Evolutionary conservation across 805 yeast species (phyloP), one percentile per base, ranked within the genome.

Genomic region (Candida morakotiae): DNA sequence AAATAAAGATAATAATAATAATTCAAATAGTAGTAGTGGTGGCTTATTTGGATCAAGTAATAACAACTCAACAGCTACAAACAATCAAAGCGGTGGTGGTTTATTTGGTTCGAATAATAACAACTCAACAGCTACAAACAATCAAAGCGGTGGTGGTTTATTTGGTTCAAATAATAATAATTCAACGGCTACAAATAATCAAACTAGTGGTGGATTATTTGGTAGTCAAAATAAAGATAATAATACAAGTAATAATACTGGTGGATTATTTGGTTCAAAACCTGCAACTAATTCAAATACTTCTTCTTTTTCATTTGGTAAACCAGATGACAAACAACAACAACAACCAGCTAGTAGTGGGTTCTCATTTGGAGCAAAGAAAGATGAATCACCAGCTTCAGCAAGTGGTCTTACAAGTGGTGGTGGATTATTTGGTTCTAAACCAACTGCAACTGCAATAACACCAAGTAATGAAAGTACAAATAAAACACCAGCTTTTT

Each of bases 31-130:
- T 29, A 7, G 30, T 18, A 8, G 29, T 5, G 16, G 45, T 4
- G 16, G 6, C 8, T 8, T 22, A 29, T 33, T 30, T 27, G 34
- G 31, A 16, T 35, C 28, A 31, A 50, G 52, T 19, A 35, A 49
- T 10, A 25, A 25, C n/a, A n/a, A n/a, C n/a, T n/a, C n/a, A n/a
- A 10, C 28, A 11, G 9, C n/a, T 25, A 13, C n/a, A 5, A 25
- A 25, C 9, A 25, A 25, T 34, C 53, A 18, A 53, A n/a, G n/a
- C n/a, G n/a, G n/a, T n/a, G n/a, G n/a, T n/a, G 56, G 11, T 49
- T 55, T 25, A 21, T 37, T 37, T 34, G 52, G 53, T 15, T 35
- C 50, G 7, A 28, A 28, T 18, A 9, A 27, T 14, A 23, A 31
- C 11, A 29, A 29, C 11, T 6, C 5, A 15, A 31, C 34, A n/a